These are phyloP conservation scores for Boletus subcaerulescens DNA, from an alignment of 768 basidiomycete genomes.

Conservation along the genomic window DNA sequence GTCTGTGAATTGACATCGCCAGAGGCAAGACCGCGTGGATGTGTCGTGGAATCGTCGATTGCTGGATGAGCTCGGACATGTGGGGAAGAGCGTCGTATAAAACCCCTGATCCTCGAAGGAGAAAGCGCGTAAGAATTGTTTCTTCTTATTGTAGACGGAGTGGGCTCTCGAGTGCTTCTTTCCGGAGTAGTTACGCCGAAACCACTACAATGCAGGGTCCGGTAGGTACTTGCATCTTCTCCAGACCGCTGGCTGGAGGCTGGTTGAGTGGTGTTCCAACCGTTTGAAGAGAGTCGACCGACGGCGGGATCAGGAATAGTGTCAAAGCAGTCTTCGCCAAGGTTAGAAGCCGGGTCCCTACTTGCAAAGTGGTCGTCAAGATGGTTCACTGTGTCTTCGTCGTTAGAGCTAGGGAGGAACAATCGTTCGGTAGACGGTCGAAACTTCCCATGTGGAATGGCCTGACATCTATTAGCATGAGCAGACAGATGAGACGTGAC, in stretches of 20 bases:
- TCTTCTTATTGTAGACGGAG: neutral
- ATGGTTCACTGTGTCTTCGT: slow-evolving; percentile 8
- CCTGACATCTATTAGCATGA: slow-evolving; percentile 12
- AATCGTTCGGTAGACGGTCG: slow-evolving; percentile 9
- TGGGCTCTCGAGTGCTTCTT: neutral
- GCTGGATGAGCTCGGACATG: neutral
- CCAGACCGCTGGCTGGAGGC: slow-evolving; percentile 5
- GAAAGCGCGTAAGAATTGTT: slow-evolving; percentile 15
- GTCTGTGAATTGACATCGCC: neutral
- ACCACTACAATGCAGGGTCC: neutral
- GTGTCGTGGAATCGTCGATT: neutral
- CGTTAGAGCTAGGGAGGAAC: slow-evolving; percentile 17
- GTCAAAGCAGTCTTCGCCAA: slow-evolving; percentile 33
- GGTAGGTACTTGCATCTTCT: slow-evolving; percentile 8
- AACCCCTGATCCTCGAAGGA: slow-evolving; percentile 25
- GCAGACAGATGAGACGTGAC: neutral
- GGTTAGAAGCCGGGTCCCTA: slow-evolving; percentile 4
- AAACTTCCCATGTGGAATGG: neutral
- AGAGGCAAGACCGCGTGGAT: neutral
- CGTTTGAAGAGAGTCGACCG: neutral
- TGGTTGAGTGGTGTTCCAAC: slow-evolving; percentile 1
- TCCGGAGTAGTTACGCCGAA: neutral
- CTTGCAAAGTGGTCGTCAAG: neutral
- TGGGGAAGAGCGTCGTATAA: slow-evolving; percentile 10
- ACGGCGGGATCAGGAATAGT: slow-evolving; percentile 14